These are phyloP conservation scores for Raffaelea albimanens DNA, from an alignment of 2,329 filamentous ascomycete species.

Conservation along the genomic window DNA sequence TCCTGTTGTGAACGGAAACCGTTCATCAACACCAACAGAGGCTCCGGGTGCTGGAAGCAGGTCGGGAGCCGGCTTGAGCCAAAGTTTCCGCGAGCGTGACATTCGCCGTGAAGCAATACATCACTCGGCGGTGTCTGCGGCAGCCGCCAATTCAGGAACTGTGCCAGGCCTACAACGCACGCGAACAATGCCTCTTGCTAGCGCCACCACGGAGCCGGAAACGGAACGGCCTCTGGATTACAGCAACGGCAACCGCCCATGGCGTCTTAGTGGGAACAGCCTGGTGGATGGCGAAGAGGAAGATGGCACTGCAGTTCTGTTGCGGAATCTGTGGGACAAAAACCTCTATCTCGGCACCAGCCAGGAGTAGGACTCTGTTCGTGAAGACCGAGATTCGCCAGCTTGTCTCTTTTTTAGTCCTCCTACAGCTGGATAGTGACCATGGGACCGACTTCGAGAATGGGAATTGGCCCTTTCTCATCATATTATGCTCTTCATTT, in stretches of 20 bases:
- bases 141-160: background rate
- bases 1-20: slow-evolving; percentile 25
- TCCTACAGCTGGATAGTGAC: too few relatives aligned
- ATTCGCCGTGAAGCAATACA: slow-evolving; percentile 9
- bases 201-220: slow-evolving; percentile 2
- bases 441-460: too few relatives aligned
- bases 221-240: background rate
- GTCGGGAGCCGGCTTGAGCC: slow-evolving; percentile 22
- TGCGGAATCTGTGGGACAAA: slow-evolving; percentile 55
- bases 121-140: slow-evolving; percentile 6
- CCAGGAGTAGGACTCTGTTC: slow-evolving; percentile 28
- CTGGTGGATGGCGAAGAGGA: slow-evolving; percentile 39
- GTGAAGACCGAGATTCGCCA: background rate
- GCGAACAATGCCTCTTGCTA: background rate
- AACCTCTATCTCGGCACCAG: slow-evolving; percentile 48
- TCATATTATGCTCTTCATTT: too few relatives aligned
- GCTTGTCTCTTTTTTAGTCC: too few relatives aligned
- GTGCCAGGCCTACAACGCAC: background rate
- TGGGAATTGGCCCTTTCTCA: too few relatives aligned
- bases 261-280: slow-evolving; percentile 39
- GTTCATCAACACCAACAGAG: slow-evolving; percentile 13
- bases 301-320: slow-evolving; percentile 38
- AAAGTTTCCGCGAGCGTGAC: slow-evolving; percentile 26
- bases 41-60: slow-evolving; percentile 8
- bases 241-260: slow-evolving; percentile 20